phyloP scores from a whole-genome alignment of 139 green algal species.

The Tetratostichococcus sp. region DNA sequence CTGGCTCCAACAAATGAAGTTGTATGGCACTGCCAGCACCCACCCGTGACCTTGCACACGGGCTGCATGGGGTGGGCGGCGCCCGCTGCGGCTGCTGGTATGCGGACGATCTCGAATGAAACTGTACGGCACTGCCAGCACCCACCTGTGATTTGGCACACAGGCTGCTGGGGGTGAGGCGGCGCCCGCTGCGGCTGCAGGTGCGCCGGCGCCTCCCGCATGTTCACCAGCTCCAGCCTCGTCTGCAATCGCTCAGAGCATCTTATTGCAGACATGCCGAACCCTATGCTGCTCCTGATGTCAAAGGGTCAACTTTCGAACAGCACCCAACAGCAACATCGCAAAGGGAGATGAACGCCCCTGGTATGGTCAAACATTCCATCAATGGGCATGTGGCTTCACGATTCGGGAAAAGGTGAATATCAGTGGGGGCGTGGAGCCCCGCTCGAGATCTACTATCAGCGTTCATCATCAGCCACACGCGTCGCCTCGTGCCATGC shows the following conservation, averaged over 20 bases:
- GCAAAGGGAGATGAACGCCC: background rate
- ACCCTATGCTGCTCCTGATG: too few species aligned
- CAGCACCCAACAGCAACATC: background rate
- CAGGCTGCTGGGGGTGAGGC: background rate
- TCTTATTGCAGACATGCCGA: too few species aligned
- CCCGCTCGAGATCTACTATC: slow-evolving; percentile 25
- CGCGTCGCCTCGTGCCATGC: background rate
- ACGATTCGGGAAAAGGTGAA: background rate
- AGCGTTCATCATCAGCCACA: slow-evolving; percentile 14
- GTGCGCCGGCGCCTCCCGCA: slow-evolving; percentile 28
- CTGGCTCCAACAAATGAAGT: background rate
- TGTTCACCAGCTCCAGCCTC: slow-evolving; percentile 46
- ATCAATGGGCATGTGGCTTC: background rate
- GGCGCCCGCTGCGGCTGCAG: slow-evolving; percentile 26
- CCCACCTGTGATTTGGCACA: slow-evolving; percentile 41
- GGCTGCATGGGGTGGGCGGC: slow-evolving; percentile 3
- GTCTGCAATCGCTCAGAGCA: slow-evolving; percentile 13
- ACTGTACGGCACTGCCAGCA: background rate
- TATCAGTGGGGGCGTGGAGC: background rate
- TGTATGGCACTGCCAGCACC: background rate
- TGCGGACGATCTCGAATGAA: background rate
- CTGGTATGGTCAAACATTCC: background rate
- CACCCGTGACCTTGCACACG: slow-evolving; percentile 31
- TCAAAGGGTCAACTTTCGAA: background rate
- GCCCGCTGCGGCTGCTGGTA: too few species aligned